Evolutionary conservation across 2,329 filamentous ascomycete species (phyloP).

Genomic region (Aspergillus felis): DNA sequence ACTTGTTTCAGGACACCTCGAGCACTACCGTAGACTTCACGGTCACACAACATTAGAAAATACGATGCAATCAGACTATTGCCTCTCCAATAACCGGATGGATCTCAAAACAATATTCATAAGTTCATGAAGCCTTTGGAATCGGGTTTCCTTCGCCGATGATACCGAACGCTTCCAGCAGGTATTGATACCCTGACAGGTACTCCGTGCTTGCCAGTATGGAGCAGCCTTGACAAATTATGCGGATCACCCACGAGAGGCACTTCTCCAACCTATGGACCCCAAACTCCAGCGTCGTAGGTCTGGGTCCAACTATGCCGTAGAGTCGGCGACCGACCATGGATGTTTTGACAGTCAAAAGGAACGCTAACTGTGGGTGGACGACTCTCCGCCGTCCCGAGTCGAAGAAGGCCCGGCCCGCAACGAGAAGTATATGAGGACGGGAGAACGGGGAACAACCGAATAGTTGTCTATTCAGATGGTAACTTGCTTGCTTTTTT

Average conservation of each 20-base stretch:
- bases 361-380: neutral
- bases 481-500: neutral
- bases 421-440: conserved; percentile 2
- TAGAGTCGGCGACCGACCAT: neutral
- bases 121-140: neutral
- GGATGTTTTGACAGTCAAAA: neutral
- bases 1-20: neutral
- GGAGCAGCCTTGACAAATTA: too few relatives aligned
- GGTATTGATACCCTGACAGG: too few relatives aligned
- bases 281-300: too few relatives aligned
- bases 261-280: too few relatives aligned
- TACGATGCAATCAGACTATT: neutral
- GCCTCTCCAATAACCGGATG: neutral
- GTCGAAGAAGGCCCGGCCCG: conserved; percentile 15
- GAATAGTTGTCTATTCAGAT: neutral
- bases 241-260: too few relatives aligned
- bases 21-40: neutral
- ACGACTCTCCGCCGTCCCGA: neutral
- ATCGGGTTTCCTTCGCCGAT: neutral
- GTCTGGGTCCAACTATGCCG: neutral
- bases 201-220: too few relatives aligned
- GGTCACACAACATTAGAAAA: neutral
- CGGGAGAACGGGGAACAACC: too few relatives aligned
- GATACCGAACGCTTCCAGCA: neutral
- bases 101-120: too few relatives aligned